Percentiles rank a stretch among this genome's conserved stretches.
These are phyloP conservation scores for Myriosclerotinia curreyana DNA, from an alignment of 2,329 filamentous ascomycete genomes.

Conservation along the genomic window DNA sequence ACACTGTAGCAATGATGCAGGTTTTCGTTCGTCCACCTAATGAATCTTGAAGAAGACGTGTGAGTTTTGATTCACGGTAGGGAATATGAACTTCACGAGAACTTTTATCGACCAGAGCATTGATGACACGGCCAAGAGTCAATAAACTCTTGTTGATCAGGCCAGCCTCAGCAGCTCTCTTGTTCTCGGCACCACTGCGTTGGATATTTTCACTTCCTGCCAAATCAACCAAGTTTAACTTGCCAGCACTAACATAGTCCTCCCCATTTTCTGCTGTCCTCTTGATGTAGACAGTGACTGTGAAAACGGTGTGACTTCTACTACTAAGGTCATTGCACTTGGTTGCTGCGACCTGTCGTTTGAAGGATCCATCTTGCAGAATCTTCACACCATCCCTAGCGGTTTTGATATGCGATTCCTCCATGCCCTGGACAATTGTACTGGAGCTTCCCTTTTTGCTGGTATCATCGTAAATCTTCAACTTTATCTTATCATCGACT, in stretches of 20 bases:
- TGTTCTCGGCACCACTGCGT: constrained; percentile 95
- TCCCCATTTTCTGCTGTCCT: constrained; percentile 77
- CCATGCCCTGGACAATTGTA: constrained; percentile 95
- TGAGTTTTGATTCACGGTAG: constrained; percentile 90
- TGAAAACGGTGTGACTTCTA: constrained; percentile 95
- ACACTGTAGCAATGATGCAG: constrained; percentile 96
- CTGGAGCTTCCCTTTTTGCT: constrained; percentile 79
- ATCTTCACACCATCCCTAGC: constrained; percentile 84
- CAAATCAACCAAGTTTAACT: constrained; percentile 93
- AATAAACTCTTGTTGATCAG: constrained; percentile 97
- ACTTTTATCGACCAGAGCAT: constrained; percentile 86
- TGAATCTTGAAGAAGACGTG: constrained; percentile 90
- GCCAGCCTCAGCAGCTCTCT: constrained; percentile 90
- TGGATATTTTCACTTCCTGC: constrained; percentile 98
- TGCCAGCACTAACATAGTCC: constrained; percentile 85
- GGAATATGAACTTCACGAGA: constrained; percentile 69
- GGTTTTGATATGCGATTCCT: constrained; percentile 86
- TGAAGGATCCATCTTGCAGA: constrained; percentile 83
- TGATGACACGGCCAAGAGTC: constrained; percentile 94
- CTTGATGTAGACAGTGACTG: constrained; percentile 88
- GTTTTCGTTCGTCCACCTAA: constrained; percentile 94
- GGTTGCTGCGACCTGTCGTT: constrained; percentile 97
- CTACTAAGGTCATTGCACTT: constrained; percentile 99
- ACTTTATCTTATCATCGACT: constrained; percentile 73
- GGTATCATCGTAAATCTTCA: constrained; percentile 94